Percentiles rank a stretch among this genome's conserved stretches.
These are phyloP conservation scores for Trichoderma aggressivum DNA, from an alignment of 2,329 filamentous ascomycete genomes.

Conservation along the genomic window DNA sequence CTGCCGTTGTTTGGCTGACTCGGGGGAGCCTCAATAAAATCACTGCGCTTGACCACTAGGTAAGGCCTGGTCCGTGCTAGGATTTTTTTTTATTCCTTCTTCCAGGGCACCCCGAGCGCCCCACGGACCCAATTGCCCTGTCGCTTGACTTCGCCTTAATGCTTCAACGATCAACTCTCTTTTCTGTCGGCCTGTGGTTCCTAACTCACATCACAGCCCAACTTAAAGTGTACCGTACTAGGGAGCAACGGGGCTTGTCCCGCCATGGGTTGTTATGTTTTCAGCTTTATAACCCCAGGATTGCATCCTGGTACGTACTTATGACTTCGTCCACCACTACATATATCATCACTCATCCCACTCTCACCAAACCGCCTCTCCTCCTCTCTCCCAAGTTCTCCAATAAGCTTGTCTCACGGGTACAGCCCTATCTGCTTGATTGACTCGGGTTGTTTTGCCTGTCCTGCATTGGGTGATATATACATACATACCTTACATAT, in stretches of 20 bases:
- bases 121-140: slow-evolving; percentile 23
- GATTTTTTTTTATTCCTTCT: not conserved
- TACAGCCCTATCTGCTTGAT: not conserved
- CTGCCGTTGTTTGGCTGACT: slow-evolving; percentile 4
- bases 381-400: slow-evolving; percentile 23
- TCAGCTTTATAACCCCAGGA: slow-evolving; percentile 12
- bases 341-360: slow-evolving; percentile 37
- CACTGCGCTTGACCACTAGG: not conserved
- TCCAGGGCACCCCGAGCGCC: slow-evolving; percentile 6
- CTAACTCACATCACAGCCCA: slow-evolving; percentile 35
- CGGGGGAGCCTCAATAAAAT: slow-evolving; percentile 4
- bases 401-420: slow-evolving; percentile 12
- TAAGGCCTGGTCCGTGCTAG: not conserved
- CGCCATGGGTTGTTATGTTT: slow-evolving; percentile 20
- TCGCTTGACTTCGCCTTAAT: slow-evolving; percentile 21
- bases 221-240: slow-evolving; percentile 30
- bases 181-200: slow-evolving; percentile 10
- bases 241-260: slow-evolving; percentile 21
- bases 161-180: slow-evolving; percentile 17
- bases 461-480: not conserved
- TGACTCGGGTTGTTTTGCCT: not conserved
- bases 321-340: slow-evolving; percentile 21
- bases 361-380: slow-evolving; percentile 26
- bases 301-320: not conserved
- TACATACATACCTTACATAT: not conserved